phyloP scores from a whole-genome alignment of 768 basidiomycete species.

The Tylopilus plumbeoviolaceoides region DNA sequence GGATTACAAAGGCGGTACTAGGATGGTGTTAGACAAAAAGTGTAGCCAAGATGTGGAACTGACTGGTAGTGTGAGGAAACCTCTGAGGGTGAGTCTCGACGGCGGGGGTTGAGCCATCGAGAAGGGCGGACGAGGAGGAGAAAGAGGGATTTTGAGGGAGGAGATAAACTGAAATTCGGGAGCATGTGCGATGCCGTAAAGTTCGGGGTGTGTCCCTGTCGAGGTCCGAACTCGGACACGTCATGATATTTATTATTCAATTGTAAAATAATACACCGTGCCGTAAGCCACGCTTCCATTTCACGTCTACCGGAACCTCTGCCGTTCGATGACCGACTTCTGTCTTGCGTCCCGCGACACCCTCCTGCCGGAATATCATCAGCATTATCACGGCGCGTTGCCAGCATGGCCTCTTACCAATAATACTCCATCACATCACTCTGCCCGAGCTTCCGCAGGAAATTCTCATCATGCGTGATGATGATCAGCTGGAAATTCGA shows the following conservation, averaged over 20 bases:
- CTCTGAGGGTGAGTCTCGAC: constrained; percentile 30
- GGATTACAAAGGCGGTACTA: constrained; percentile 59
- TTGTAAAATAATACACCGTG: not conserved
- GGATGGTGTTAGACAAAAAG: not conserved
- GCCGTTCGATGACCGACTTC: constrained; percentile 74
- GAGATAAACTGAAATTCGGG: not conserved
- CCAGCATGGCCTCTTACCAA: constrained; percentile 49
- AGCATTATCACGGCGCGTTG: not conserved
- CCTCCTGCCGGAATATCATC: constrained; percentile 51
- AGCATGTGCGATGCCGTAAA: not conserved
- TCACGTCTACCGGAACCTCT: constrained; percentile 41
- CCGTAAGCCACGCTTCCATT: not conserved
- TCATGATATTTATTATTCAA: no score
- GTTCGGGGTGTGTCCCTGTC: not conserved
- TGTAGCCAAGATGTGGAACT: not conserved
- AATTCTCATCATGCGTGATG: constrained; percentile 96
- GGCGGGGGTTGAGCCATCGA: constrained; percentile 28
- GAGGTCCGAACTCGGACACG: not conserved
- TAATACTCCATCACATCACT: constrained; percentile 93
- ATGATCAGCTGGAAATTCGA: constrained; percentile 95
- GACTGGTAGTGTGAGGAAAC: not conserved
- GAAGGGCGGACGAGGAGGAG: not conserved
- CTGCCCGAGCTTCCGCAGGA: constrained; percentile 86
- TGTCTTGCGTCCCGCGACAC: constrained; percentile 68
- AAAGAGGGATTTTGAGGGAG: no score